These are phyloP conservation scores for Wickerhamomyces kurtzmanii DNA, from an alignment of 805 yeast species.

Conservation along the genomic window DNA sequence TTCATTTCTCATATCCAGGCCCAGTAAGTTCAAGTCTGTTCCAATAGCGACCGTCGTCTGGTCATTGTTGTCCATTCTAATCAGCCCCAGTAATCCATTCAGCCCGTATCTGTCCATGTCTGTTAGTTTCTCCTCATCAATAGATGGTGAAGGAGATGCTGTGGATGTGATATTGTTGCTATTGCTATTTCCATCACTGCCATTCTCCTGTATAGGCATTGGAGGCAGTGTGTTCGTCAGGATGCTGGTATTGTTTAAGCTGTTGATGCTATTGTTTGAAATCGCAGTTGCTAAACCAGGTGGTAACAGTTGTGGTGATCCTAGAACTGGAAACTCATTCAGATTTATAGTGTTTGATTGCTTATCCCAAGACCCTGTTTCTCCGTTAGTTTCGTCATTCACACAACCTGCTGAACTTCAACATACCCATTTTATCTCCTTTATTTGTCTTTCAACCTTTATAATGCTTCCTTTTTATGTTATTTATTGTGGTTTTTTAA, in stretches of 20 bases:
- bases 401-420: too few relatives aligned
- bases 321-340: constrained; percentile 1
- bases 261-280: constrained; percentile 2
- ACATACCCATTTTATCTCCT: too few relatives aligned
- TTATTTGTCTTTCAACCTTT: too few relatives aligned
- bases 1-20: constrained; percentile 44
- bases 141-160: constrained; percentile 2
- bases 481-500: too few relatives aligned
- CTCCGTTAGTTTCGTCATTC: too few relatives aligned
- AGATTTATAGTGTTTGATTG: too few relatives aligned
- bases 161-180: neutral
- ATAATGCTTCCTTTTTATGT: too few relatives aligned
- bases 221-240: neutral
- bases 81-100: constrained; percentile 48
- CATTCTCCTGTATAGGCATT: neutral
- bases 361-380: too few relatives aligned
- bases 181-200: constrained; percentile 2
- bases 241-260: neutral
- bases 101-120: constrained; percentile 62
- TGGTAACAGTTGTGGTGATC: constrained; percentile 2
- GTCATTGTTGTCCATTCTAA: constrained; percentile 54
- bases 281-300: constrained; percentile 3
- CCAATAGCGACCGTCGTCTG: constrained; percentile 64
- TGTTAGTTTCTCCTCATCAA: constrained; percentile 14
- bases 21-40: constrained; percentile 58